phyloP scores from a whole-genome alignment of 1,284 basidiomycete genomes.

The Boletus austroedulis region DNA sequence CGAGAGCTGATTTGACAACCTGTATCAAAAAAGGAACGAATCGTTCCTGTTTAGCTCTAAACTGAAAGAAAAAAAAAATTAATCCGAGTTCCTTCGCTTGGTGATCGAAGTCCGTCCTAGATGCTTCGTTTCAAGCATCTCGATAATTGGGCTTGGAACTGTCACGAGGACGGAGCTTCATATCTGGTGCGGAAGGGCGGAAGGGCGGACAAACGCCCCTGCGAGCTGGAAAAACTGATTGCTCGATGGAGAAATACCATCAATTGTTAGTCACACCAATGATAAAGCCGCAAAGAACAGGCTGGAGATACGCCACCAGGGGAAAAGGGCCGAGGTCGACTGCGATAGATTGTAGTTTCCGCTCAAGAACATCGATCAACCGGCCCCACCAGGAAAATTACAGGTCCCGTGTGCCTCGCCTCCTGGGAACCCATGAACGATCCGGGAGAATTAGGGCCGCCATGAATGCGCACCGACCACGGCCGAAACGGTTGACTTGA shows the following conservation, averaged over 20 bases:
- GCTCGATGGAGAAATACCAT: constrained; percentile 7
- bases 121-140: not conserved
- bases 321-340: constrained; percentile 8
- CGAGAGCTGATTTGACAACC: constrained; percentile 7
- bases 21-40: constrained; percentile 14
- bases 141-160: constrained; percentile 8
- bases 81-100: constrained; percentile 9
- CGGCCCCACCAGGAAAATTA: constrained; percentile 6
- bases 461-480: constrained; percentile 8
- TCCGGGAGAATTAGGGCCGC: constrained; percentile 7
- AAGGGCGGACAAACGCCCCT: constrained; percentile 1
- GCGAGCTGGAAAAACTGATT: constrained; percentile 3
- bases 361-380: constrained; percentile 11
- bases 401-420: constrained; percentile 3
- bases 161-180: not conserved
- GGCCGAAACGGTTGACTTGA: constrained; percentile 15
- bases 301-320: constrained; percentile 13
- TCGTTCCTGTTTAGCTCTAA: constrained; percentile 1
- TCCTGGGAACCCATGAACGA: constrained; percentile 7
- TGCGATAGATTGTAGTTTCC: constrained; percentile 5
- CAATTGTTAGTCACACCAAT: not conserved
- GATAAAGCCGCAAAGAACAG: constrained; percentile 10
- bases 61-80: not conserved
- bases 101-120: constrained; percentile 9
- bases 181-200: constrained; percentile 10